Evolutionary conservation across 2,329 filamentous ascomycete genomes (phyloP), one percentile per base, ranked within the genome.

Genomic region (Macrophomina pseudophaseolina): DNA sequence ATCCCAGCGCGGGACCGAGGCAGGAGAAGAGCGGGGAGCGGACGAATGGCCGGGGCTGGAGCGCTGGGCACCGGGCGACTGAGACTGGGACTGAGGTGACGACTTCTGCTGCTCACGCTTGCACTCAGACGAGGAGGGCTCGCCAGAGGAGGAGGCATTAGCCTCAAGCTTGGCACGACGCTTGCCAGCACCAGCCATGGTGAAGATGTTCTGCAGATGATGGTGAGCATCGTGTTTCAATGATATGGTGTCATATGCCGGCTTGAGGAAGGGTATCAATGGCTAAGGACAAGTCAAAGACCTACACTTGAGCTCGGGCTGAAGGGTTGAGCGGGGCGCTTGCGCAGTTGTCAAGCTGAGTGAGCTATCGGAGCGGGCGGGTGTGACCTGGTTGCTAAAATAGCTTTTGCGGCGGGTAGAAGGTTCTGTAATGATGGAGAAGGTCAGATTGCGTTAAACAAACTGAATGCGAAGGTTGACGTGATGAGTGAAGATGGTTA

Each of bases 131-230:
- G 63, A 52, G 4, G 38, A 32, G 54, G 64, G 23, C 38, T 67
- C 52, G 63, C 74, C 69, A 32, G 73, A 72, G 38, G 75, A 77
- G 56, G 69, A 70, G 32, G 72, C 67, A 32, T 72, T 68, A 58
- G 73, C 71, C 72, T 79, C 72, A 23, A 70, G 68, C 65, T 75
- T 69, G 11, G 72, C 72, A 51, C 73, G 75, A 52, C 73, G 72
- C 74, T 79, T 80, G 1, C 71, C 53, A 52, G 79, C 72, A 48
- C 76, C 77, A 28, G 71, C 78, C 80, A 82, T 82, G n/a, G 52
- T 7, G 52, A 40, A 28, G 14, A 18, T 38, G 51, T 38, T 35
- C 16, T 18, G 40, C 6, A 16, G 9, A 38, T 1, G 33, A 5
- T 14, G 40, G 7, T 65, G 52, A 65, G 63, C 12, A 40, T 48